Base-by-base conservation (phyloP, 179 eudicot species). In the Drosera spatulata region DNA sequence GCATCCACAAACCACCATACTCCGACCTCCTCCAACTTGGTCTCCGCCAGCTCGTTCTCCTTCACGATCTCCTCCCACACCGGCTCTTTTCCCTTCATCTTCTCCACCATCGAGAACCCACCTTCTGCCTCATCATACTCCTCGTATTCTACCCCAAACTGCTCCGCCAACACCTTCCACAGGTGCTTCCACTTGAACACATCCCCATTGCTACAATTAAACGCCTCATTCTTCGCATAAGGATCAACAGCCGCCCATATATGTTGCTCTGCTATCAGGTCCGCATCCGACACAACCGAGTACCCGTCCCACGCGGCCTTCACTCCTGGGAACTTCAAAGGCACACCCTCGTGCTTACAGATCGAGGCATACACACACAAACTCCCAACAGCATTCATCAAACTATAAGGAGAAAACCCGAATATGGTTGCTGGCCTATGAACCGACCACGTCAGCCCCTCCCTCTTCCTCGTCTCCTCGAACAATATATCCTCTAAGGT, bases 171-270 rank as follows among this genome's bases (percentile, higher is more conserved):
- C 41, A 75, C 72, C 55, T 22, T 41, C 82, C 82, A 78, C 53
- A 78, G 14, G 2, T 75, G 79, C 68, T 78, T 78, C 82, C 79
- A 78, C 75, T 55, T 78, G 42, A 78, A 78, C 55, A 78, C 71
- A 56, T 78, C 82, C 6, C 82, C 82, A 41, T 78, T 78, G 60
- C 76, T 78, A 52, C 79, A 71, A 58, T 74, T 78, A 41, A 78
- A 78, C 4, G 79, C 79, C 51, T 78, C 82, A 15, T 78, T 69
- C 58, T 75, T 78, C 0, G 79, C 82, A 61, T 75, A 78, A 4
- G 74, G 72, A 60, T 78, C 82, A 10, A 78, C 82, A 0, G 82
- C 73, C 37, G 82, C 79, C 82, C 82, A 78, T 50, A 78, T 78
- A 0, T 78, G 82, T 7, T 78, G 82, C 66, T 78, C 82, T 1